Base-by-base conservation (phyloP, 805 yeast genomes). In the Suhomyces sp. region DNA sequence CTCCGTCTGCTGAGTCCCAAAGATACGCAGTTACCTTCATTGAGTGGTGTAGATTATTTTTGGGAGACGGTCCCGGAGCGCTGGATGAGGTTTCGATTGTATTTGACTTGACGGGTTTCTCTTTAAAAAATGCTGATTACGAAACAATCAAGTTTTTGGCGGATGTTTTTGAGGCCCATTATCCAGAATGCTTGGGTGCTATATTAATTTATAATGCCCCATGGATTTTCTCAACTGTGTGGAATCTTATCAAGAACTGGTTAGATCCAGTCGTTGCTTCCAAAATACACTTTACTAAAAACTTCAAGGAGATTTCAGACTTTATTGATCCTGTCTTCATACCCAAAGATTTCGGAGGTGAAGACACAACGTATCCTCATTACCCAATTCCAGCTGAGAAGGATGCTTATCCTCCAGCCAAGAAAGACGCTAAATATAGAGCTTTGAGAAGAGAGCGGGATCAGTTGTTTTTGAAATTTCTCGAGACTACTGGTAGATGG, bases 211-310 rank as follows among this genome's bases (percentile, higher is more conserved):
- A 90, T 73, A 87, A 88, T 61, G 97, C 99, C 0, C 99, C 99
- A 24, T 91, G 97, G 98, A 83, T 94, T 50, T 94, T 94, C 73
- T 83, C 88, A 48, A 93, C 97, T 21, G 89, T 93, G 53, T 94
- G 99, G 98, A 87, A 85, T 59, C 82, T 93, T 59, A 84, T 94
- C 61, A 90, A 89, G 68, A 85, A 86, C 60, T 93, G 97, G 98
- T 76, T 93, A 52, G 98, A 94, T 66, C 98, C 98, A 2, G 97
- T 89, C 21, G 97, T 93, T 50, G 96, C 97, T 0, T 79, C 93
- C 22, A 93, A 93, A 70, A 89, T 94, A 60, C 81, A 82, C 43
- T 94, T 93, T 71, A 88, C 97, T 21, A 86, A 87, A 63, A 76
- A 76, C 57, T 66, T 74, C 22, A 80, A 83, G 51, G 97, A 94